Base-by-base conservation (phyloP, 2,329 filamentous ascomycete species). In the Leptographium flavum region DNA sequence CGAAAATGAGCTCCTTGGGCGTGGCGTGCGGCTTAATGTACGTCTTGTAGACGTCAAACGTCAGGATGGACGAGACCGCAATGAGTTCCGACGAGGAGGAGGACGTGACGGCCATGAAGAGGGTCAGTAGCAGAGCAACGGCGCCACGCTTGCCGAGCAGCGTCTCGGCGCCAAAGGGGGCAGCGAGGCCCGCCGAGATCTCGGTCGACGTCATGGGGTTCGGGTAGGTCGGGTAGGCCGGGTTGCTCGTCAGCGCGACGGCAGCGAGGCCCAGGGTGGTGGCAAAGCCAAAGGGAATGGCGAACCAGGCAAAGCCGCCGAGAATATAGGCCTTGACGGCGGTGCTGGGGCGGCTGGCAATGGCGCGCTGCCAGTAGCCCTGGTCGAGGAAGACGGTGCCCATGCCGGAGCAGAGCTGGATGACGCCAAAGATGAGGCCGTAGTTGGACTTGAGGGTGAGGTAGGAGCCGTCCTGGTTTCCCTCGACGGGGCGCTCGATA, bases 71-170 rank as follows among this genome's bases (percentile, higher is more conserved):
- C 2, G 60, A 60, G 4, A 62, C 58, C 4, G 59, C 65, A 15
- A 70, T 68, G 5, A 68, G 58, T 46, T 70, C 65, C 0, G 66
- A 63, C 2, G 50, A 63, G 38, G 66, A 66, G 1, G 62, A 62
- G 5, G 57, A 60, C 0, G 67, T 69, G 6, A 67, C 64, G 5
- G 66, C 65, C 67, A 69, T 69, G 57, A 70, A 70, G 1, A 69
- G 58, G 15, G 68, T 57, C 5, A 69, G 51, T 13, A 64, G 54
- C 51, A 64, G 51, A 11, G 60, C 52, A 2, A 54, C 58, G 0
- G 60, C 58, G 2, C 61, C 62, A n/a, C 58, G 58, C 31, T 52
- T 57, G 1, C 62, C 60, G 2, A 65, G 53, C 6, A 68, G 51
- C 1, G 63, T 28, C 27, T 28, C 27, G 27, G 27, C 27, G 27